phyloP scores from a whole-genome alignment of 805 yeast genomes.

The Candida oleophila region DNA sequence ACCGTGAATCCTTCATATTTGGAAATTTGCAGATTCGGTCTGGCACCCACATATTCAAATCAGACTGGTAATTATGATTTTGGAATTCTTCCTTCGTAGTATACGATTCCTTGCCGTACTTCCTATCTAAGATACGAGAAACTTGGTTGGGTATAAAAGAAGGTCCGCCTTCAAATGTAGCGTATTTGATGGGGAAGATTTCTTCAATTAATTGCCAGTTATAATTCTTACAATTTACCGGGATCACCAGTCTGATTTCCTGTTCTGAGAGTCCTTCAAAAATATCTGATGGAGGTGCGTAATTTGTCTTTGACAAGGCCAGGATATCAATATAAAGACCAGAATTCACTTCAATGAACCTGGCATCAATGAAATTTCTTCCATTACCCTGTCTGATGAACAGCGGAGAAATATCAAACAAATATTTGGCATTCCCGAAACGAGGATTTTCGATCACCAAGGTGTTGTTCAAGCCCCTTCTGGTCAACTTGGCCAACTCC shows the following conservation, averaged over 20 bases:
- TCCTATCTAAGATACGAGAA: constrained; percentile 25
- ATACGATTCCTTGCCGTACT: constrained; percentile 31
- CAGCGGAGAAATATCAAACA: constrained; percentile 24
- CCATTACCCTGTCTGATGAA: constrained; percentile 43
- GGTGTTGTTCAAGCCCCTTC: constrained; percentile 19
- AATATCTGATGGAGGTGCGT: constrained; percentile 14
- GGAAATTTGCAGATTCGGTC: constrained; percentile 39
- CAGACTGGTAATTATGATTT: constrained; percentile 40
- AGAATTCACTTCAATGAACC: constrained; percentile 35
- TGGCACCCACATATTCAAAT: constrained; percentile 47
- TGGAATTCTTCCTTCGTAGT: constrained; percentile 25
- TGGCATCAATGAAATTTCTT: constrained; percentile 33
- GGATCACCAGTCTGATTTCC: constrained; percentile 12
- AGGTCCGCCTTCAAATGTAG: constrained; percentile 36
- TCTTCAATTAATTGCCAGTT: constrained; percentile 39
- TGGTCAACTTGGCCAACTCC: constrained; percentile 23
- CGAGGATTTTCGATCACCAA: constrained; percentile 28
- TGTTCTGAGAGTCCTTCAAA: constrained; percentile 8
- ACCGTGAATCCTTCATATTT: constrained; percentile 8
- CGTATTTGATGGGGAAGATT: constrained; percentile 33
- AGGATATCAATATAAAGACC: constrained; percentile 48
- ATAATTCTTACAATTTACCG: constrained; percentile 39
- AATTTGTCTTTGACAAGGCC: constrained; percentile 31
- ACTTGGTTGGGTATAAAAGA: constrained; percentile 35
- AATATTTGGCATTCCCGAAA: constrained; percentile 28